Evolutionary conservation across 2,329 filamentous ascomycete genomes (phyloP).

Genomic region (Mycosphaerella arachidis): DNA sequence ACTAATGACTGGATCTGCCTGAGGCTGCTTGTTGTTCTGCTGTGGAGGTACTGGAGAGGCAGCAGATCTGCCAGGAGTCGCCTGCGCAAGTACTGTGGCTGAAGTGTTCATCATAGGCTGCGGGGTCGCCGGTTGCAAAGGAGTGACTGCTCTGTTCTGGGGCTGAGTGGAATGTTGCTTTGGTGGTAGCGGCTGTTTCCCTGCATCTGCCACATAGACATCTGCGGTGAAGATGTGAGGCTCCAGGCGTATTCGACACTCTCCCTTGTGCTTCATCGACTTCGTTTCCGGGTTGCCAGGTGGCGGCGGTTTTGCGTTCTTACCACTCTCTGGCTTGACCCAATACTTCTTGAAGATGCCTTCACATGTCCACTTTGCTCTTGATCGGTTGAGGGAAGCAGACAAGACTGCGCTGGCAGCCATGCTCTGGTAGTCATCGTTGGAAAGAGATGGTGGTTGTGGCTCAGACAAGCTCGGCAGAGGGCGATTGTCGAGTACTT

Average conservation of each 20-base stretch:
- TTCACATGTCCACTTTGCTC: conserved; percentile 66
- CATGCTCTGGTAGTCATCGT: conserved; percentile 67
- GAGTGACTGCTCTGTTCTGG: conserved; percentile 15
- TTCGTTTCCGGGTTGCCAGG: conserved; percentile 33
- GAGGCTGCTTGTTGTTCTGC: conserved; percentile 27
- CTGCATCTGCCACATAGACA: conserved; percentile 67
- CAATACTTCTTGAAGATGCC: conserved; percentile 70
- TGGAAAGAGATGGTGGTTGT: conserved; percentile 60
- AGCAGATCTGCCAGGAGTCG: conserved; percentile 11
- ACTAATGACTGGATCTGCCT: conserved; percentile 71
- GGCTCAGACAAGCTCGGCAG: conserved; percentile 65
- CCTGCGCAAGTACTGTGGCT: conserved; percentile 5
- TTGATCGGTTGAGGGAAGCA: conserved; percentile 69
- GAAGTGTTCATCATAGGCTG: conserved; percentile 10
- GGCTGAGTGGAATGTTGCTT: conserved; percentile 16
- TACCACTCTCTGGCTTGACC: conserved; percentile 67
- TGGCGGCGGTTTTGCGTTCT: conserved; percentile 54
- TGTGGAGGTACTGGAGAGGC: conserved; percentile 6
- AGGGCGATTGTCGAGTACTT: conserved; percentile 61
- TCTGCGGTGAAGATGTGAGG: conserved; percentile 75
- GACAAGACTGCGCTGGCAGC: conserved; percentile 71
- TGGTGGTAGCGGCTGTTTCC: conserved; percentile 41
- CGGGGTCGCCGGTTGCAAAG: conserved; percentile 15
- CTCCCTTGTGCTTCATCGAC: conserved; percentile 56
- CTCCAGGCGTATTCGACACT: conserved; percentile 70